Evolutionary conservation across 2,329 filamentous ascomycete species (phyloP), one percentile per base, ranked within the genome.

Genomic region (Reticulascus tulasneorum): DNA sequence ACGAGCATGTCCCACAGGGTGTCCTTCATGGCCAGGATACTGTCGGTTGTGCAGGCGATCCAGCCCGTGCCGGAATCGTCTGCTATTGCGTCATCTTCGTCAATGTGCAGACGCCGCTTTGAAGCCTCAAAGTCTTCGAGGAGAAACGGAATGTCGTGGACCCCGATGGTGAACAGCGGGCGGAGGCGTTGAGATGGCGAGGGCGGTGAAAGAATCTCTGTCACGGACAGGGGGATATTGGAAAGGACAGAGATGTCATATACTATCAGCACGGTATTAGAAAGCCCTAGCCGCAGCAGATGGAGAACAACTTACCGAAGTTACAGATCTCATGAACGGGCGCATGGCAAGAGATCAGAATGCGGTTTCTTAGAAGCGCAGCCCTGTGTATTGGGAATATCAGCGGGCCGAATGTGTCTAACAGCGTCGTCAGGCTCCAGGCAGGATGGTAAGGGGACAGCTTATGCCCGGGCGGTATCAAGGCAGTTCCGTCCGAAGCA

Each of bases 11-110:
- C 93, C 71, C 89, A 97, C 3, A 98, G 75, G 3, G 84, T 77
- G 33, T 82, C 77, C 64, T 97, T 97, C 60, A 87, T 84, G 29
- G 79, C 81, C 11, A 98, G 73, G 40, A 98, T 93, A 53, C 86
- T 91, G 63, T 98, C 93, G 2, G 91, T 97, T 4, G 91, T 96
- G 60, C 90, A 96, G 10, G 91, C 93, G 40, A 95, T 82, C 89
- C 90, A 98, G 24, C 89, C 86, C 11, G 73, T 64, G 21, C 71
- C 71, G 17, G 63, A 56, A 26, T 77, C 71, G 17, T 69, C 72
- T 23, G 63, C 59, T 12, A 60, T 53, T 9, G 59, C 56, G 26
- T 56, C 56, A 29, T 61, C 56, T 38, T 48, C 29, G 27, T 63
- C 57, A 26, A 50, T 53, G 22, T 59, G 53, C 7, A 47, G 43